Base-by-base conservation (phyloP, 2,329 filamentous ascomycete genomes). In the Fonsecaea multimorphosa region DNA sequence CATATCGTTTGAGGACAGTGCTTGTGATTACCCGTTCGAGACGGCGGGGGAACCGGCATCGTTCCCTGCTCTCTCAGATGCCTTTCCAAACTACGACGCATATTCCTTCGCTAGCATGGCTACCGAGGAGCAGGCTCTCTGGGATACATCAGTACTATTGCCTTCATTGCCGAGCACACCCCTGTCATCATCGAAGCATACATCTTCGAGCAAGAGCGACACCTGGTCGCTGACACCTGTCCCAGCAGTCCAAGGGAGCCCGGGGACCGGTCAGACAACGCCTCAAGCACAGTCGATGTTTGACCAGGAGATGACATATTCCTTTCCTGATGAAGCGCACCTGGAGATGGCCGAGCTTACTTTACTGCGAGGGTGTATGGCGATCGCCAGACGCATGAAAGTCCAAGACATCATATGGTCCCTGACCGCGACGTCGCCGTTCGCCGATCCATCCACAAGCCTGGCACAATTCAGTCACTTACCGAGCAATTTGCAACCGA, bases 401-500 rank as follows among this genome's bases (percentile, higher is more conserved):
- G 74, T 73, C 1, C 73, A 77, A 0, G 63, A 69, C 4, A 61
- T 75, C 19, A 72, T 85, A 53, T 86, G 83, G 83, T 78, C 79
- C 12, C 72, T 85, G 3, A 73, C 78, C 16, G 78, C 81, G 24
- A 72, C 76, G 29, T 85, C 84, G 1, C 82, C 82, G 2, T 86
- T 86, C 74, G 55, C 58, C 59, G 19, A 68, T 68, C 22, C 63
- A 27, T 62, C 61, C 71, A 75, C 72, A 64, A 70, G 24, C 73
- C 74, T 57, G 65, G 49, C 60, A 16, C 78, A 71, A 46, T 65
- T 74, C 8, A 70, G 77, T 12, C 76, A 80, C 54, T 75, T 87
- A 7, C 84, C 83, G 1, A 53, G 63, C 14, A 78, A 82, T 40
- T 83, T 85, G 76, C 81, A 78, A 34, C 86, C 86, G 12, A 87